A percentile compares a stretch with the other conserved stretches of the same genome.
Conservation (phyloP, 192 early-diverging fungal species). For the Podila minutissima region DNA sequence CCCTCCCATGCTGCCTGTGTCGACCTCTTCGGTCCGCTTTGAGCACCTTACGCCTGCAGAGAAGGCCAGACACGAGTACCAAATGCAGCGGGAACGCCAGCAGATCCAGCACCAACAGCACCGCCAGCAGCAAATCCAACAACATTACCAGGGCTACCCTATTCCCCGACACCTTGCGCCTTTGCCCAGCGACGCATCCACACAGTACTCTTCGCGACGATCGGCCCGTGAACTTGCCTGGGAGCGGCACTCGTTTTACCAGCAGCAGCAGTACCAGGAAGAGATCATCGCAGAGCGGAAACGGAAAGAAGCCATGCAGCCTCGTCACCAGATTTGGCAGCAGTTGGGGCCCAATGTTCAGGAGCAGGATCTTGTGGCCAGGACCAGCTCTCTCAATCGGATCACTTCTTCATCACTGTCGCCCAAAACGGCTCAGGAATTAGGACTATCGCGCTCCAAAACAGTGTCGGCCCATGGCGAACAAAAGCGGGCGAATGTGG, state of each 20-base stretch:
- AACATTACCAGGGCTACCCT: slow-evolving; percentile 8
- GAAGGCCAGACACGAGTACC: slow-evolving; percentile 30
- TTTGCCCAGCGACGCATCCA: not conserved
- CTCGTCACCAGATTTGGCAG: not conserved
- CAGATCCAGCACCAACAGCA: slow-evolving; percentile 32
- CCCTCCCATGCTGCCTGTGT: not conserved
- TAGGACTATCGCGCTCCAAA: slow-evolving; percentile 22
- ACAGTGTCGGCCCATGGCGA: not conserved
- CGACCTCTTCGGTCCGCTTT: not conserved
- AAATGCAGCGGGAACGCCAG: slow-evolving; percentile 21
- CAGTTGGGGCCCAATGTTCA: slow-evolving; percentile 1
- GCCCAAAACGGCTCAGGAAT: slow-evolving; percentile 1
- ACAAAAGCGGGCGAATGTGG: too few relatives aligned
- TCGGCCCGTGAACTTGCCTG: slow-evolving; percentile 34
- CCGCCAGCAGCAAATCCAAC: slow-evolving; percentile 15
- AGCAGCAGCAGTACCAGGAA: slow-evolving; percentile 32
- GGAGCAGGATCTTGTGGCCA: not conserved
- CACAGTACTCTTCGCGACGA: slow-evolving; percentile 11
- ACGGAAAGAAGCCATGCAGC: slow-evolving; percentile 6
- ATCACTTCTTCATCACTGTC: slow-evolving; percentile 8
- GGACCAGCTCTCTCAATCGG: slow-evolving; percentile 27
- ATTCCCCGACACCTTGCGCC: not conserved
- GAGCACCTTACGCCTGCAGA: slow-evolving; percentile 30
- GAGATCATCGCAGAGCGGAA: slow-evolving; percentile 24
- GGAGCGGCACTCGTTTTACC: slow-evolving; percentile 47